Evolutionary conservation across 1,139 yeast species (phyloP), one percentile per base, ranked within the genome.

Genomic region (Pichia norvegensis): DNA sequence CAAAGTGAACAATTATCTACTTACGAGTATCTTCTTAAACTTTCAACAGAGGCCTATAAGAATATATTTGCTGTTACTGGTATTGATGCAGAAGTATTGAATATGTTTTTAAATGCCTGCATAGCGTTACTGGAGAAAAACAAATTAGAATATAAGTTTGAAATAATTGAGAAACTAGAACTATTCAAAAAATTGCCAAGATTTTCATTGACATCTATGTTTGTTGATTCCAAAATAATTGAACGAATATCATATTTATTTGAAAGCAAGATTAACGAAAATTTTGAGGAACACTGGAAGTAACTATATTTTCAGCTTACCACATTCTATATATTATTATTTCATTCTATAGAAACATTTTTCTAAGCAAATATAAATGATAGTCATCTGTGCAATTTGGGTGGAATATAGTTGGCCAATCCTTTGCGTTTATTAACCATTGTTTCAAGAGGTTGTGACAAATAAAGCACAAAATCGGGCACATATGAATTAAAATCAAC

Each of bases 1-100:
- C 17, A 36, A 3, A 35, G 36, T 54, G 64, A 46, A 4, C 51
- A 56, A 13, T 42, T 51, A 4, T 52, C 56, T 1, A 59, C 56
- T 0, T 74, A 74, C 50, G 47, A 56, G 19, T 75, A 69, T 51
- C 67, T 78, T 9, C 57, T 77, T 14, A 47, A 53, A 1, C 48
- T 77, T 1, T 55, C 66, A 2, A 52, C 67, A 0, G 46, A 51
- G 0, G 63, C 65, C 2, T 65, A 71, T 37, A 41, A 55, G 1
- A 57, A 59, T 1, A 57, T 78, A 2, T 78, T 76, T 50, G 55
- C 61, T 1, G 51, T 60, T 2, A 70, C 74, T 3, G 86, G 86
- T 1, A 62, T 83, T 1, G 90, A 83, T 48, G 62, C 76, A 0
- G 78, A 75, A 17, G 72, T 77, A 46, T 61, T 82, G 16, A 72